Evolutionary conservation across 108 stramenopile species (phyloP), one percentile per base, ranked within the genome.

Genomic region (Mayamaea pseudoterrestris): DNA sequence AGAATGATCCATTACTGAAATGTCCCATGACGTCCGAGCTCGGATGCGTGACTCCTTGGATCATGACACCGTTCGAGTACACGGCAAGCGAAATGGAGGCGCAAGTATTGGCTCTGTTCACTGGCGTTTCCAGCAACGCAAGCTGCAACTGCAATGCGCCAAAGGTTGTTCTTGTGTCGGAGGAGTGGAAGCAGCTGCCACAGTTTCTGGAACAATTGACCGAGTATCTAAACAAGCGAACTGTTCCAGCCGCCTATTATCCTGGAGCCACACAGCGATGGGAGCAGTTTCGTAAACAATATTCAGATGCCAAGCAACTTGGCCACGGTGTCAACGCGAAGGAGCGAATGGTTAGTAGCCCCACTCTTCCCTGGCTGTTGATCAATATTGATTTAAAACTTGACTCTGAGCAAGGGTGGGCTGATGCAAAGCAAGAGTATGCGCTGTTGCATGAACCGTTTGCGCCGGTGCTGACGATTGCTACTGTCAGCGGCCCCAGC

Each of bases 21-120:
- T 28, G 46, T 11, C 26, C 9, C 9, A 50, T 66, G 36, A 51
- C 61, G 6, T 50, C 65, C 14, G 70, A 71, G 44, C 48, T 71
- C 3, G 70, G 70, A 14, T 39, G 51, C 14, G 60, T 60, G 7
- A 56, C 60, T 17, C 70, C 70, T 1, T 66, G 60, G 55, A 50
- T 71, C 31, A 27, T 71, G 11, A 40, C 60, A 2, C 59, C 63
- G 7, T 9, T 41, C 41, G n/a, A 41, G 3, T 70, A 50, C 28
- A 60, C 53, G 2, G 31, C 22, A 24, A 46, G 20, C 5, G 57
- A 60, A 35, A 39, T 61, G 18, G 18, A 51, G 34, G 8, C 27
- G 35, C 57, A 50, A 50, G 59, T 45, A 11, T 3, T 1, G 18
- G 14, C 27, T 5, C 8, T 56, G 8, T 60, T 47, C 5, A 25